Evolutionary conservation across 306 rosid genomes (phyloP), one percentile per base, ranked within the genome.

Genomic region (Cajanus cajan): DNA sequence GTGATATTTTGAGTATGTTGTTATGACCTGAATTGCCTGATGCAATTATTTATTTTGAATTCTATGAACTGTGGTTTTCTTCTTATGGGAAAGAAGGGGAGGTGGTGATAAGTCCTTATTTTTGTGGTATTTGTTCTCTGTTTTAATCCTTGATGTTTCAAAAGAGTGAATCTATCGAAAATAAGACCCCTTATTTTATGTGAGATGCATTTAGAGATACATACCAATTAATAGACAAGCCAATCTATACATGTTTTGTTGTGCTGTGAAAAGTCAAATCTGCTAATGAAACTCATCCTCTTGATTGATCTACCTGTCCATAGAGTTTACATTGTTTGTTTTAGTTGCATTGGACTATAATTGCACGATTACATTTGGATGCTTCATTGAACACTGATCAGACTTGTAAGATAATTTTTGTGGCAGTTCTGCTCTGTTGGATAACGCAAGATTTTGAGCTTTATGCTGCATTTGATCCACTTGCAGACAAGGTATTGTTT

Each of bases 401-500:
- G 68, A 74, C 44, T 74, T 37, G 36, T 54, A n/a, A 48, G 21
- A 62, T 80, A 14, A 25, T 18, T 88, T 89, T 84, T 43, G 64
- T 86, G 63, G 85, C 96, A 94, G 98, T 92, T 86, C 86, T 94
- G 59, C 96, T 94, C 48, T 94, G 96, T 78, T 94, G 98, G 98
- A 93, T 86, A 68, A 89, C 97, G 15, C 97, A 84, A 74, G 98
- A 94, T 84, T 94, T 92, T 70, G 98, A 94, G 82, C 97, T 94
- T 68, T 94, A 90, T 85, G 98, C 98, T 13, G 96, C 97, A 78
- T 94, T 94, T 89, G 98, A 94, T 89, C 98, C 98, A 74, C 94
- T 94, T 85, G 98, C 98, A 40, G 94, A 91, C 83, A 91, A 91
- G 98, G 97, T 94, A 86, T 66, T 45, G 28, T 24, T 80, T 71